phyloP scores from a whole-genome alignment of 2,329 filamentous ascomycete species.

The Sporothrix brasiliensis region DNA sequence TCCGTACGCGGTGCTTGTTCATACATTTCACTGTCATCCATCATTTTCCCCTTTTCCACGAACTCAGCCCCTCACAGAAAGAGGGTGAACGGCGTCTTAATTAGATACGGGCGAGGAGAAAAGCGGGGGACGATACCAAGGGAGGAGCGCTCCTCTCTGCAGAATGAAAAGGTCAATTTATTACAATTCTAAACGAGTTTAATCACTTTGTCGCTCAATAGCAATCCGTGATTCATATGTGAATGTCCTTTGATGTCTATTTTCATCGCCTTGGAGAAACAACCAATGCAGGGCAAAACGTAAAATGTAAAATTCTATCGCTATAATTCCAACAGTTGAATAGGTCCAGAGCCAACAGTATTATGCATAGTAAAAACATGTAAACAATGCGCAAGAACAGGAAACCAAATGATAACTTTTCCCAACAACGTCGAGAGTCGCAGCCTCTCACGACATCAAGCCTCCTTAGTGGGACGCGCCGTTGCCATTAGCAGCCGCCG shows the following conservation, averaged over 20 bases:
- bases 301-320: neutral
- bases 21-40: neutral
- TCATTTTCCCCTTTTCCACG: neutral
- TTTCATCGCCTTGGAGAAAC: neutral
- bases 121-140: slow-evolving; percentile 15
- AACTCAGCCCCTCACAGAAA: neutral
- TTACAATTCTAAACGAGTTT: neutral
- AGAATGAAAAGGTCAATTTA: slow-evolving; percentile 4
- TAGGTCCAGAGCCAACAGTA: neutral
- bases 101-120: neutral
- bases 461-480: slow-evolving; percentile 10
- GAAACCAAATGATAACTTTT: neutral
- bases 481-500: slow-evolving; percentile 17
- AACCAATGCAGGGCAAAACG: neutral
- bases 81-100: slow-evolving; percentile 11
- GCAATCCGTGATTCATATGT: neutral
- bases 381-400: neutral
- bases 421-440: neutral
- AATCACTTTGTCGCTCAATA: neutral
- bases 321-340: neutral
- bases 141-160: slow-evolving; percentile 16
- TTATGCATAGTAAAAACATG: neutral
- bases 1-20: neutral
- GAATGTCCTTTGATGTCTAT: neutral
- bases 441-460: neutral